Evolutionary conservation across 106 monocot species (phyloP).

Genomic region (Xerophyta viscosa): DNA sequence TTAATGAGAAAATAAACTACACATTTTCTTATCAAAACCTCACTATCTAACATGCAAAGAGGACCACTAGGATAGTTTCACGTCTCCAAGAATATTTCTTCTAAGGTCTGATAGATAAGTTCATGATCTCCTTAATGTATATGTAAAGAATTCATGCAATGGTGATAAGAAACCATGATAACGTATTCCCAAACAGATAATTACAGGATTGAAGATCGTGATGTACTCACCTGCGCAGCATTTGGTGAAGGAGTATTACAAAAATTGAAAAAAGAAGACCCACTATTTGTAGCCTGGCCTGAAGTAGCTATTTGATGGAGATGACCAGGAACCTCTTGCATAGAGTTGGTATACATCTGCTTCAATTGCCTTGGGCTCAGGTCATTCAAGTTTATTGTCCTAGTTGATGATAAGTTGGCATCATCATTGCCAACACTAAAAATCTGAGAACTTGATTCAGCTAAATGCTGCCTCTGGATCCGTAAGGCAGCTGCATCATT

Average conservation of each 20-base stretch:
- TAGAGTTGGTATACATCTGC: slow-evolving; percentile 35
- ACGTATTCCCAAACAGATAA: too few species aligned
- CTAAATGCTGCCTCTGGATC: slow-evolving; percentile 48
- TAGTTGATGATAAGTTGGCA: slow-evolving; percentile 20
- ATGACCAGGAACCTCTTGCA: slow-evolving; percentile 33
- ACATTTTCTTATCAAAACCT: too few species aligned
- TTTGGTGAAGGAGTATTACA: slow-evolving; percentile 85
- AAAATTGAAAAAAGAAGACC: slow-evolving; percentile 33
- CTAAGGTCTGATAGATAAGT: too few species aligned
- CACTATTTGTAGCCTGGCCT: slow-evolving; percentile 25
- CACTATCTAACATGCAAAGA: too few species aligned
- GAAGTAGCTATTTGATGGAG: slow-evolving; percentile 18
- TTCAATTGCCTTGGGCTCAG: slow-evolving; percentile 54
- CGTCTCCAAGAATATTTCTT: too few species aligned
- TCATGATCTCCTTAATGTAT: too few species aligned
- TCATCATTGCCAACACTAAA: slow-evolving; percentile 33
- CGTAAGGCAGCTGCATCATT: slow-evolving; percentile 57
- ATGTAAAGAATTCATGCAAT: too few species aligned
- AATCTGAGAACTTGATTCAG: slow-evolving; percentile 42
- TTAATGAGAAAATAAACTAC: too few species aligned
- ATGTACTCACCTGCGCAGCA: slow-evolving; percentile 49
- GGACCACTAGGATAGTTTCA: too few species aligned
- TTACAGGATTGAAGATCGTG: too few species aligned
- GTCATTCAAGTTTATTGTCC: slow-evolving; percentile 27
- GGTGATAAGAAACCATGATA: too few species aligned